These are phyloP conservation scores for Beauveria australis DNA, from an alignment of 2,329 filamentous ascomycete species.

Conservation along the genomic window DNA sequence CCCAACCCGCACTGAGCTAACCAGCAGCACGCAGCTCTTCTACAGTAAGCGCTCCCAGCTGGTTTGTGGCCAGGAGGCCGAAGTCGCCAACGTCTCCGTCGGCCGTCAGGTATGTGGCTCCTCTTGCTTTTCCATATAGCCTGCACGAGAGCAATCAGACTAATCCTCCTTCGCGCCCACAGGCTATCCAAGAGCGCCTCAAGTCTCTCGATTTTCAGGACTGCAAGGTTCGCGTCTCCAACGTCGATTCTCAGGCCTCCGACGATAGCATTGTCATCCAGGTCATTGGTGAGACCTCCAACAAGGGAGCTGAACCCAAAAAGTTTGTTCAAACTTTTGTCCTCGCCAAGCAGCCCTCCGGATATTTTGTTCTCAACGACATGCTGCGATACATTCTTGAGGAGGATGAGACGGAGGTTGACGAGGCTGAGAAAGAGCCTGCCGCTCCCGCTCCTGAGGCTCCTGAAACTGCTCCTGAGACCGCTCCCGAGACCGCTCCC, in stretches of 20 bases:
- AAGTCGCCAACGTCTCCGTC: slow-evolving; percentile 76
- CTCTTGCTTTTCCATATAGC: neutral
- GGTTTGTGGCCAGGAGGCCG: slow-evolving; percentile 84
- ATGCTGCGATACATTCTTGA: slow-evolving; percentile 92
- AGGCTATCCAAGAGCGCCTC: slow-evolving; percentile 93
- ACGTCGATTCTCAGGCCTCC: slow-evolving; percentile 93
- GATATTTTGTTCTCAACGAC: slow-evolving; percentile 97
- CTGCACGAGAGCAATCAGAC: neutral
- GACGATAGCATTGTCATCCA: slow-evolving; percentile 93
- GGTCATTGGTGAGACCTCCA: slow-evolving; percentile 96
- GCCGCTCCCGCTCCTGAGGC: slow-evolving; percentile 24
- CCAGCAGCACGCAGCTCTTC: slow-evolving; percentile 55
- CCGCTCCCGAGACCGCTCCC: slow-evolving; percentile 18
- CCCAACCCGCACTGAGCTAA: neutral
- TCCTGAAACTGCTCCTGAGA: slow-evolving; percentile 22
- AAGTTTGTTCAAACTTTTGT: slow-evolving; percentile 99
- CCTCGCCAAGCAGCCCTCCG: slow-evolving; percentile 88
- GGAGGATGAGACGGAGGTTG: slow-evolving; percentile 64
- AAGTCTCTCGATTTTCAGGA: slow-evolving; percentile 90
- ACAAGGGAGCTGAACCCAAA: slow-evolving; percentile 81
- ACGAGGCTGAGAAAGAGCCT: slow-evolving; percentile 28
- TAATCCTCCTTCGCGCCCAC: neutral
- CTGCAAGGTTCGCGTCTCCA: slow-evolving; percentile 96
- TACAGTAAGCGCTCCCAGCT: slow-evolving; percentile 96
- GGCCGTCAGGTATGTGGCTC: slow-evolving; percentile 62